Evolutionary conservation across 441 rosid genomes (phyloP), one percentile per base, ranked within the genome.

Genomic region (Euphorbia schlechtendalii): DNA sequence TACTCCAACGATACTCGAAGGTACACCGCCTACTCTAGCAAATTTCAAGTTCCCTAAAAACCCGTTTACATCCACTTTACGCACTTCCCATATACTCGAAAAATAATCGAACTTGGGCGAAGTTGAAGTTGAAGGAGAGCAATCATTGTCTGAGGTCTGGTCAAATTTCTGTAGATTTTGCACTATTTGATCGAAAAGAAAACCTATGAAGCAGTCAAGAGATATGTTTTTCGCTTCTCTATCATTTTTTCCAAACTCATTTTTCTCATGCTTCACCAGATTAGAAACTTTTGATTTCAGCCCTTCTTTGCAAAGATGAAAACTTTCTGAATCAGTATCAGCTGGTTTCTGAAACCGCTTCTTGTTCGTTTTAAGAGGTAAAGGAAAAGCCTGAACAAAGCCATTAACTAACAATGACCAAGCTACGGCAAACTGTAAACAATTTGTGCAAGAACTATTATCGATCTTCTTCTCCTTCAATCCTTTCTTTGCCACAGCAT

Each of bases 11-110:
- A 88, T 74, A 69, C 92, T 70, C 1, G 99, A 77, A 3, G 96
- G 88, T 28, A 89, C 81, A 62, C 90, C 93, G 70, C 97, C 96
- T 54, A 94, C 92, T 74, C 92, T 84, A 0, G 99, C 97, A 76
- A 94, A 94, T 71, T 80, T 86, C 79, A 87, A 58, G 74, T 79
- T 91, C 59, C 99, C 92, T 17, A 89, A 76, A 68, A 94, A 84
- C 34, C 85, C 94, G 76, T 90, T 84, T 1, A 94, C 82, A 41
- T 88, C 82, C 3, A 83, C 79, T 70, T 87, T 93, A 74, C 81
- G 81, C 71, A 82, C 86, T 67, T 93, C 96, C 84, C 87, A 90
- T 43, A 90, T 78, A 71, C 74, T 83, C 66, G 71, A 60, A 20
- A 83, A 76, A 71, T 70, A 76, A 73, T 81, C 84, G 78, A 74